These are phyloP conservation scores for Colletotrichum costaricense DNA, from an alignment of 2,329 filamentous ascomycete species.

Conservation along the genomic window DNA sequence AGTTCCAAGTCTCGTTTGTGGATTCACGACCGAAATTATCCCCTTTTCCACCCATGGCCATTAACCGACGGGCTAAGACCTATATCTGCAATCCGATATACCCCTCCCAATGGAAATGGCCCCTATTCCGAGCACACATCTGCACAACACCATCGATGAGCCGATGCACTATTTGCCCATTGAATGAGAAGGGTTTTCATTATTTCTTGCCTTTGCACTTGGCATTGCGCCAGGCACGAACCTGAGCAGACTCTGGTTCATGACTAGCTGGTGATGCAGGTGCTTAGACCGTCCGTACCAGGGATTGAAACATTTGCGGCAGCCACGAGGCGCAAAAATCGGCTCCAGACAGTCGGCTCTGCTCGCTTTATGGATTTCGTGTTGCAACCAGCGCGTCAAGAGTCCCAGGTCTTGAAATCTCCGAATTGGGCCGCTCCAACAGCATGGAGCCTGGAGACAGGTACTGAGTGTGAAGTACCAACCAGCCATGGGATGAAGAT, in stretches of 20 bases:
- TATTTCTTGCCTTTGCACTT: conserved; percentile 3
- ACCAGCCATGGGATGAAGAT: conserved; percentile 24
- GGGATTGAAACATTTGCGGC: conserved; percentile 19
- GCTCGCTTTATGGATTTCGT: conserved; percentile 5
- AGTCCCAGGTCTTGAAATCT: conserved; percentile 28
- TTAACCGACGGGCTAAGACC: conserved; percentile 46
- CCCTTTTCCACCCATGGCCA: conserved; percentile 43
- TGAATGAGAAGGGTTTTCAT: conserved; percentile 17
- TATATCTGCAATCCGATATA: conserved; percentile 53
- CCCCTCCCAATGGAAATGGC: conserved; percentile 30
- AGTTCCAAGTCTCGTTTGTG: conserved; percentile 36
- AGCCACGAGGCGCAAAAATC: conserved; percentile 9
- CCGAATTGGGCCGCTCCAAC: conserved; percentile 29
- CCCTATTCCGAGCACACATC: conserved; percentile 25
- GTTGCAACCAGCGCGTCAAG: conserved; percentile 25
- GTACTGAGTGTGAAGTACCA: conserved; percentile 11
- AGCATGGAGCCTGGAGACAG: conserved; percentile 30
- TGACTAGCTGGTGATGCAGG: neutral
- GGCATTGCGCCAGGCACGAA: conserved; percentile 2
- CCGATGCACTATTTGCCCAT: conserved; percentile 13
- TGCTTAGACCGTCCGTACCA: neutral
- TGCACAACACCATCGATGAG: conserved; percentile 6
- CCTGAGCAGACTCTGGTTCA: neutral
- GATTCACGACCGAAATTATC: conserved; percentile 49
- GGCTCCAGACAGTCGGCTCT: conserved; percentile 20